Evolutionary conservation across 305 asterid genomes (phyloP).

Genomic region (Fraxinus ornus): DNA sequence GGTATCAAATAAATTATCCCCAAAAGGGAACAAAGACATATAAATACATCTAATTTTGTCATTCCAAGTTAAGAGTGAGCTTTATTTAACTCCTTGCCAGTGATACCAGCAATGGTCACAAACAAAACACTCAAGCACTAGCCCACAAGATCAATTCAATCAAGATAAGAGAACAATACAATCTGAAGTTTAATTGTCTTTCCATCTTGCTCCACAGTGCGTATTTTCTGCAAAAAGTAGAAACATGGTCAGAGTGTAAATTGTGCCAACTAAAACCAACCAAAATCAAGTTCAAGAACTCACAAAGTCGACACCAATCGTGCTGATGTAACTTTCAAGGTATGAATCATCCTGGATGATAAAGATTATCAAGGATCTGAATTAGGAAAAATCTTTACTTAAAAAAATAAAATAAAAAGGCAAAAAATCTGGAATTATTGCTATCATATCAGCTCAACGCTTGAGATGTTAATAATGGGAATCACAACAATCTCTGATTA

Average conservation of each 20-base stretch:
- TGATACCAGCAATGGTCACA: background rate
- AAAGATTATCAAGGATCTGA: slow-evolving; percentile 11
- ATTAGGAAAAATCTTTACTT: slow-evolving; percentile 7
- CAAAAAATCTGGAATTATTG: background rate
- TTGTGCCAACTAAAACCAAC: slow-evolving; percentile 4
- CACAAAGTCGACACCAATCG: slow-evolving; percentile 93
- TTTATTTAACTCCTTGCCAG: background rate
- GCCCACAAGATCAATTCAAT: background rate
- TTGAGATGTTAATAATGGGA: background rate
- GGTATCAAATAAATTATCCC: background rate
- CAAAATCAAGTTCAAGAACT: slow-evolving; percentile 29
- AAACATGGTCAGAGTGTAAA: slow-evolving; percentile 20
- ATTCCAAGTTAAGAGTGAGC: background rate
- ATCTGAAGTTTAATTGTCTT: slow-evolving; percentile 92
- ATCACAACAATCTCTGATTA: background rate
- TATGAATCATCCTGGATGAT: slow-evolving; percentile 80
- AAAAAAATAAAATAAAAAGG: background rate
- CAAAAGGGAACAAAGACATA: background rate
- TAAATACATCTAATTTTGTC: background rate
- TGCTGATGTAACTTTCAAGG: slow-evolving; percentile 89
- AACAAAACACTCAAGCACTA: background rate
- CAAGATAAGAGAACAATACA: slow-evolving; percentile 40
- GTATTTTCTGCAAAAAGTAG: slow-evolving; percentile 66
- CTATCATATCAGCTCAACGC: background rate
- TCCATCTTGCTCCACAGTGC: slow-evolving; percentile 91